phyloP scores from a whole-genome alignment of 768 basidiomycete species.

The Mycena rosella region DNA sequence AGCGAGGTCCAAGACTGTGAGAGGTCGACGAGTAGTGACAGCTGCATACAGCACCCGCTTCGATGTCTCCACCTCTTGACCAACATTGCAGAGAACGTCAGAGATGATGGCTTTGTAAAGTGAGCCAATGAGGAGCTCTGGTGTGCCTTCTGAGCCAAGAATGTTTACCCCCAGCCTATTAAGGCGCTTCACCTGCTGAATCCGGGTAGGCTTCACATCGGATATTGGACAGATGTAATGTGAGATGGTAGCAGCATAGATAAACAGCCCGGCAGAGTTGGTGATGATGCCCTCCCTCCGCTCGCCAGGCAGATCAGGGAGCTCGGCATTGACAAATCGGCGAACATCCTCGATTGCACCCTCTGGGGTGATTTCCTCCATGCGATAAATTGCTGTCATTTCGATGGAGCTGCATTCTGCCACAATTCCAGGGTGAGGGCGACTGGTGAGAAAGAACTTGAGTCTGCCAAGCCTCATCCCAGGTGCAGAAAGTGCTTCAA shows the following conservation, averaged over 20 bases:
- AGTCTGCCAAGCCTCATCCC: not conserved
- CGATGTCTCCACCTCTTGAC: slow-evolving; percentile 3
- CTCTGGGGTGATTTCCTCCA: not conserved
- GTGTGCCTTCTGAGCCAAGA: not conserved
- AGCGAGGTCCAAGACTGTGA: slow-evolving; percentile 11
- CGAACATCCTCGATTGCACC: not conserved
- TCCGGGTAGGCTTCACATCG: too few relatives aligned
- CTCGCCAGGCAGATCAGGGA: not conserved
- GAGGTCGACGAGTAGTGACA: slow-evolving; percentile 12
- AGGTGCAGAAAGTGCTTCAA: not conserved
- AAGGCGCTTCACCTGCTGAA: too few relatives aligned
- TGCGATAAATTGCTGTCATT: not conserved
- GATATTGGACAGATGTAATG: too few relatives aligned
- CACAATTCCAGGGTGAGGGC: not conserved
- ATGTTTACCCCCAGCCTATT: too few relatives aligned
- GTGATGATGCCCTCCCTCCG: not conserved
- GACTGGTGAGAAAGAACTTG: not conserved
- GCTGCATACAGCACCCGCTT: slow-evolving; percentile 13
- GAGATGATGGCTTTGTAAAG: too few relatives aligned
- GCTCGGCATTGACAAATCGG: not conserved
- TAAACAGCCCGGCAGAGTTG: not conserved
- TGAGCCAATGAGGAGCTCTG: not conserved
- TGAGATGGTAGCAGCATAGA: not conserved
- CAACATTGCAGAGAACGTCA: not conserved
- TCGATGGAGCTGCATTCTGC: not conserved